These are phyloP conservation scores for Rhizoclosmatium sp. DNA, from an alignment of 192 early-diverging fungal genomes.

Conservation along the genomic window DNA sequence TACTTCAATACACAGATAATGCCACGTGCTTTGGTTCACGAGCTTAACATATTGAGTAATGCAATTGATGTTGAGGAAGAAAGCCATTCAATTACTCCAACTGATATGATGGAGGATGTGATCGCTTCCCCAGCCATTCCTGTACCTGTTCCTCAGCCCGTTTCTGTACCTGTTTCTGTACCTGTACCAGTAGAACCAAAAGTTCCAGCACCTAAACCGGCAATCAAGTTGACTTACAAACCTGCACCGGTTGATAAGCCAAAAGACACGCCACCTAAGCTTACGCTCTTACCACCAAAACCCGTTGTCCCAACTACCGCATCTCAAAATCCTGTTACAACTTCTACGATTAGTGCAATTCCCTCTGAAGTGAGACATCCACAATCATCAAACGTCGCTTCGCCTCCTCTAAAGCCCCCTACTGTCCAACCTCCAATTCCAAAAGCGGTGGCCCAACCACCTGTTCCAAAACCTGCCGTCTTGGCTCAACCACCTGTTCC, in stretches of 20 bases:
- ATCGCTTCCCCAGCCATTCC: background rate
- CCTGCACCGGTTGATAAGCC: background rate
- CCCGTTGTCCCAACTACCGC: background rate
- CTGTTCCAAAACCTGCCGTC: background rate
- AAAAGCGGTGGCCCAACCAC: background rate
- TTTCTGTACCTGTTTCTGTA: background rate
- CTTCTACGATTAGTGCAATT: background rate
- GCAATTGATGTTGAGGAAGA: conserved; percentile 28
- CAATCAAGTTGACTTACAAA: background rate
- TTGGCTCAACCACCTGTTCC: background rate
- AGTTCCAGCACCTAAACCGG: background rate
- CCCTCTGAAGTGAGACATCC: background rate
- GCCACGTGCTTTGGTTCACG: conserved; percentile 24
- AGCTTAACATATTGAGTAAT: conserved; percentile 15
- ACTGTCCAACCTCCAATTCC: too few species aligned
- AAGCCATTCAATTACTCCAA: background rate
- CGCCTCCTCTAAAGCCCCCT: background rate
- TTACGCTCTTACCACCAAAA: conserved; percentile 12
- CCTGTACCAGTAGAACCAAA: background rate
- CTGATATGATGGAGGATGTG: conserved; percentile 3
- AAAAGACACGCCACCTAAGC: background rate
- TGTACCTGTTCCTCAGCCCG: background rate
- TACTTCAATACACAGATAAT: conserved; percentile 41
- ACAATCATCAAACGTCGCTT: background rate
- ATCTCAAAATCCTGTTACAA: background rate